These are phyloP conservation scores for Neoboletus subvelutipes DNA, from an alignment of 768 basidiomycete genomes.

Conservation along the genomic window DNA sequence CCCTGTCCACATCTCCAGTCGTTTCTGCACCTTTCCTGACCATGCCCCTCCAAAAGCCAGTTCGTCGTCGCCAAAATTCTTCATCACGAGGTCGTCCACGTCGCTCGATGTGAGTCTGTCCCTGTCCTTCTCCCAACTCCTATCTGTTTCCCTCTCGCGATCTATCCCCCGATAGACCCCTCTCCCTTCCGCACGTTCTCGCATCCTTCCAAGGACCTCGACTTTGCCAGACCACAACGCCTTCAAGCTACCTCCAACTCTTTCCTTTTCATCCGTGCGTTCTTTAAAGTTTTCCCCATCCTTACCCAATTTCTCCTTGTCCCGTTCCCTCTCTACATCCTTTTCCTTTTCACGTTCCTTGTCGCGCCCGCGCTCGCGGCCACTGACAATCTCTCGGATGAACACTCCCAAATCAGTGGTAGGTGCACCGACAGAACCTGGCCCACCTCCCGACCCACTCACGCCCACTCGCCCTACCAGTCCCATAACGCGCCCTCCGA, in stretches of 20 bases:
- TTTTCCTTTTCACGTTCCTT: constrained; percentile 38
- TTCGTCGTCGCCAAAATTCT: constrained; percentile 32
- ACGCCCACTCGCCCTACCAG: constrained; percentile 38
- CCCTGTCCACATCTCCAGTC: constrained; percentile 51
- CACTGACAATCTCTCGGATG: constrained; percentile 42
- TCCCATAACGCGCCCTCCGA: constrained; percentile 37
- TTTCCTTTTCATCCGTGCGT: constrained; percentile 35
- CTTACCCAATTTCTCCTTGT: constrained; percentile 38
- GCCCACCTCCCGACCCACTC: constrained; percentile 35
- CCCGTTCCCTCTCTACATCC: constrained; percentile 31
- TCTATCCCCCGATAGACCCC: constrained; percentile 15
- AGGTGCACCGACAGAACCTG: constrained; percentile 43
- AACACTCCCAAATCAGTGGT: constrained; percentile 55
- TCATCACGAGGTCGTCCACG: constrained; percentile 26
- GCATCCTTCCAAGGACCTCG: constrained; percentile 28
- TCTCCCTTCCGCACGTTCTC: constrained; percentile 29
- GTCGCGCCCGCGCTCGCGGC: constrained; percentile 30
- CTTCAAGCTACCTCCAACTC: constrained; percentile 33
- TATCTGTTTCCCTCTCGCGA: constrained; percentile 29
- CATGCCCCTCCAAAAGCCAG: constrained; percentile 36
- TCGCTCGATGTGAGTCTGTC: constrained; percentile 30
- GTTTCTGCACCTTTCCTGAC: constrained; percentile 45
- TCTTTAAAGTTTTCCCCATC: constrained; percentile 36
- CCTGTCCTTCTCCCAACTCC: constrained; percentile 29
- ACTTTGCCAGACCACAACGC: constrained; percentile 35